Base-by-base conservation (phyloP, 2,329 filamentous ascomycete species). In the Fusarium liriodendri region DNA sequence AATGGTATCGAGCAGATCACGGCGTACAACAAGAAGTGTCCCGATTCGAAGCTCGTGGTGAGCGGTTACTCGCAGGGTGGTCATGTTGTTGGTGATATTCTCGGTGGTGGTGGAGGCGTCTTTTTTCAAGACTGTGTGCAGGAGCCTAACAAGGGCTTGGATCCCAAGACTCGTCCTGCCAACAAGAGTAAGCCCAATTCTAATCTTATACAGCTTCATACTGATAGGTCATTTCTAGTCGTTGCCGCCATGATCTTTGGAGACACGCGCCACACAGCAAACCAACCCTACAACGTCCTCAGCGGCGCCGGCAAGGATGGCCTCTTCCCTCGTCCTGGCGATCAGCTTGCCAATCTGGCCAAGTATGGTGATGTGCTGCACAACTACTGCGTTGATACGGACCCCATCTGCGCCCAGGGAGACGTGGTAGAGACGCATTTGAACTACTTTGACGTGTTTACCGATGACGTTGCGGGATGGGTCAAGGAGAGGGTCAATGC, bases 61-160 rank as follows among this genome's bases (percentile, higher is more conserved):
- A 83, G 81, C 67, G 84, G 84, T 0, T 86, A 84, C 71, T 84
- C 82, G 2, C 82, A 86, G 67, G 84, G 84, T 55, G 81, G 78
- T 2, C 82, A 84, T 3, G 78, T 86, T 14, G 71, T 83, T 79
- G 82, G 50, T 27, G 83, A 83, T 67, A 77, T 84, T 29, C 71
- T 83, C 7, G 80, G 79, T 47, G 80, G 80, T 11, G 80, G 80
- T 13, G 82, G 81, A 22, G 82, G 82, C 20, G 77, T 71, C 8
- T 81, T 80, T 66, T 82, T 81, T 57, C 68, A 82, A 27, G 78
- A 69, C 18, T 83, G 81, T 59, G 72, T 76, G 33, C 76, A 79
- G 64, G 64, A 70, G 14, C 8, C 60, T 14, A 79, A 72, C 29
- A 50, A 75, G 10, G 78, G 77, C 2, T 62, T 84, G 20, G 78